Base-by-base conservation (phyloP, 2,329 filamentous ascomycete species). In the Torrubiellomyces zombiae region DNA sequence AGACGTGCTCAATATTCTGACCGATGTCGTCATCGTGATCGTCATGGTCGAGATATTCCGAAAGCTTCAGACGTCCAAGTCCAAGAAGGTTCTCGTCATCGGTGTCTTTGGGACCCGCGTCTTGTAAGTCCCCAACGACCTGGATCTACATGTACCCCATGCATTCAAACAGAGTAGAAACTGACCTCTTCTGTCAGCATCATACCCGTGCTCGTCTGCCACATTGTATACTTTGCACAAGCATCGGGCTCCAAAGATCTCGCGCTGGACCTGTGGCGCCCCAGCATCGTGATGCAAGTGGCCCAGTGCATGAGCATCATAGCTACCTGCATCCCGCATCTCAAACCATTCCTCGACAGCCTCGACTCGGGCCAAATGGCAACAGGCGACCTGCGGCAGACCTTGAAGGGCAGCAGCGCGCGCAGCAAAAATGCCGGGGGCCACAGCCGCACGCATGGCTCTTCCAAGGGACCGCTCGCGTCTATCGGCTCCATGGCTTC, bases 81-180 rank as follows among this genome's bases (percentile, higher is more conserved):
- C 32, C 1, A 46, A 46, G 9, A 36, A 29, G 33, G 25, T 24
- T 12, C 30, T 32, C 9, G 26, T 38, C 23, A 44, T 45, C 15
- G 25, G 34, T 6, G 43, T 46, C 4, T 46, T 46, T 18, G 43
- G 43, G 0, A 42, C 43, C 17, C 38, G 43, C 24, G 41, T 45
- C 5, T 25, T 46, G 43, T 44, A 32, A 17, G 40, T 40, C n/a
- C n/a, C n/a, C n/a, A n/a, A n/a, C n/a, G n/a, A n/a, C n/a, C n/a
- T n/a, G n/a, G n/a, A 31, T 32, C 21, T 16, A n/a, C n/a, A n/a
- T n/a, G n/a, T n/a, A n/a, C n/a, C n/a, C n/a, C n/a, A n/a, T n/a
- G n/a, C n/a, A n/a, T n/a, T n/a, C n/a, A n/a, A n/a, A n/a, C n/a
- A n/a, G n/a, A n/a, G n/a, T n/a, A n/a, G n/a, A n/a, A n/a, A n/a